Evolutionary conservation across 2,329 filamentous ascomycete species (phyloP).

Genomic region (Cytospora paraplurivora): DNA sequence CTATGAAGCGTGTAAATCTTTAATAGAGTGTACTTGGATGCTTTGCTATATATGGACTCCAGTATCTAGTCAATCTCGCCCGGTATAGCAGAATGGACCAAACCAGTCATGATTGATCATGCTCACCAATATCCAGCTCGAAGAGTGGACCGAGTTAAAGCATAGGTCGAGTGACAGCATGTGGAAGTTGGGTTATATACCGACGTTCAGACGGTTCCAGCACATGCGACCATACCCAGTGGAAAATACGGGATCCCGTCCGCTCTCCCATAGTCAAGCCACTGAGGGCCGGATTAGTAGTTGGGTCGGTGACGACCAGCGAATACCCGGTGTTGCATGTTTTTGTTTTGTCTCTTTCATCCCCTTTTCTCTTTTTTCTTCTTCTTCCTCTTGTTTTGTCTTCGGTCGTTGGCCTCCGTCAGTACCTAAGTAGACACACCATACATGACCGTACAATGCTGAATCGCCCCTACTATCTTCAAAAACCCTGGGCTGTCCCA

Average conservation of each 20-base stretch:
- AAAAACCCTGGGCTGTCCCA: too few species aligned
- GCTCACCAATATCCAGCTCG: too few species aligned
- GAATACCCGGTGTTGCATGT: constrained; percentile 2
- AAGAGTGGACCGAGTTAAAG: too few species aligned
- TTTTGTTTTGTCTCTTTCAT: not conserved
- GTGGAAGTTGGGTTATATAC: not conserved
- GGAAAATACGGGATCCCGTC: not conserved
- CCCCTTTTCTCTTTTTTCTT: not conserved
- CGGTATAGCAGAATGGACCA: too few species aligned
- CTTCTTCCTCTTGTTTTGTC: not conserved
- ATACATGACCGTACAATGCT: too few species aligned
- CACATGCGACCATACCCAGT: not conserved
- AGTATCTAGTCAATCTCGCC: too few species aligned
- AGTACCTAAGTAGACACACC: not conserved
- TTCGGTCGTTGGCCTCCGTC: not conserved
- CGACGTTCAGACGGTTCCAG: not conserved
- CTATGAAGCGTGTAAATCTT: too few species aligned
- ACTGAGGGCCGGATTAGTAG: constrained; percentile 1
- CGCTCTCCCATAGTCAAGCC: not conserved
- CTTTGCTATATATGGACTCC: too few species aligned
- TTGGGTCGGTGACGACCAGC: constrained; percentile 1
- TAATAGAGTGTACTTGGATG: too few species aligned
- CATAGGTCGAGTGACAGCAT: not conserved
- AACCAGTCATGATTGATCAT: too few species aligned
- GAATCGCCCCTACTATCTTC: too few species aligned